Conservation (phyloP, 2,329 filamentous ascomycete species). For the Aaosphaeria pasadenensis region DNA sequence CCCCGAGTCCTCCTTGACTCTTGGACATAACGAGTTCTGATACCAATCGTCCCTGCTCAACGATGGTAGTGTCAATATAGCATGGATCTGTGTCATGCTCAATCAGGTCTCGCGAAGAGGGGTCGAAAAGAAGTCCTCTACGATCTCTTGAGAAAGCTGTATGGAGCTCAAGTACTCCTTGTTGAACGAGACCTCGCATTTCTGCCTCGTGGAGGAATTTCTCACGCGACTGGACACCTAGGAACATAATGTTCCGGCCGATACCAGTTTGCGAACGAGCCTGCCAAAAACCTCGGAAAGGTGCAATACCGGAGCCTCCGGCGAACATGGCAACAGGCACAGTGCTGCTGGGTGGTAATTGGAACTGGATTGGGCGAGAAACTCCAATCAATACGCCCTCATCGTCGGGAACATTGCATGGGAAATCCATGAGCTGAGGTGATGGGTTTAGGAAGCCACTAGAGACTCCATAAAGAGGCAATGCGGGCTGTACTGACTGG, state of each 20-base stretch:
- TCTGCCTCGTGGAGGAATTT: slow-evolving; percentile 53
- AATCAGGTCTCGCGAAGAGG: slow-evolving; percentile 40
- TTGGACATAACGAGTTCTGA: slow-evolving; percentile 57
- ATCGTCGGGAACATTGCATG: slow-evolving; percentile 34
- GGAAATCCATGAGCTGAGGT: slow-evolving; percentile 25
- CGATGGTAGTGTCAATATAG: slow-evolving; percentile 52
- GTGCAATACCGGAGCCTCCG: slow-evolving; percentile 53
- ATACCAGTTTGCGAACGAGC: slow-evolving; percentile 42
- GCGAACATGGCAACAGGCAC: slow-evolving; percentile 54
- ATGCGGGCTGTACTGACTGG: slow-evolving; percentile 41
- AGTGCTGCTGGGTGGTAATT: slow-evolving; percentile 49
- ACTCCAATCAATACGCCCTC: slow-evolving; percentile 51
- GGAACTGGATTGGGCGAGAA: slow-evolving; percentile 51
- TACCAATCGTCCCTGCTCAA: slow-evolving; percentile 49
- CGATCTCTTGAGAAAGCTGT: slow-evolving; percentile 52
- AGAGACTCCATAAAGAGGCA: slow-evolving; percentile 45
- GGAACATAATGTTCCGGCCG: slow-evolving; percentile 49
- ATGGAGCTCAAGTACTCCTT: slow-evolving; percentile 51
- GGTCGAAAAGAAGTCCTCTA: slow-evolving; percentile 47
- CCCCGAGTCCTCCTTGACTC: slow-evolving; percentile 51
- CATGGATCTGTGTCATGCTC: slow-evolving; percentile 50
- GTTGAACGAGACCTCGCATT: slow-evolving; percentile 45
- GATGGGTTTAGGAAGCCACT: slow-evolving; percentile 53
- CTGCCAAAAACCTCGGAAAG: slow-evolving; percentile 56
- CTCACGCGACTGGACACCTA: slow-evolving; percentile 53